Evolutionary conservation across 495 filamentous ascomycete genomes (phyloP).

Genomic region (Cladorrhinum samala): DNA sequence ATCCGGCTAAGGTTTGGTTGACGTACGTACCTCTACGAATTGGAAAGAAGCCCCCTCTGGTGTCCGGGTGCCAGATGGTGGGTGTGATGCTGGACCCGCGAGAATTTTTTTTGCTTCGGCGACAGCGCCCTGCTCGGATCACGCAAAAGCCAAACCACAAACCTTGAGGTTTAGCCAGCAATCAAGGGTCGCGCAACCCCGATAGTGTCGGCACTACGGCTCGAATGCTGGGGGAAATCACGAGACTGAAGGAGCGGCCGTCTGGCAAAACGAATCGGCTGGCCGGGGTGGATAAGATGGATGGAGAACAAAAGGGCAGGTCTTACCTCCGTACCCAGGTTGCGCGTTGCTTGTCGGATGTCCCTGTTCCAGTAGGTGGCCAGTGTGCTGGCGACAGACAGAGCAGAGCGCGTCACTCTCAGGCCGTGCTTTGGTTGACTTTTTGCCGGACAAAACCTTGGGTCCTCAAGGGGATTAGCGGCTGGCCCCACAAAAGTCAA

Average conservation of each 20-base stretch:
- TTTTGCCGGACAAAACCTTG: conserved; percentile 23
- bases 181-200: conserved; percentile 23
- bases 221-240: conserved; percentile 22
- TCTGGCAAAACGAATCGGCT: conserved; percentile 21
- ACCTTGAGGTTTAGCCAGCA: conserved; percentile 10
- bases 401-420: conserved; percentile 3
- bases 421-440: conserved; percentile 13
- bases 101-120: conserved; percentile 28
- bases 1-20: conserved; percentile 23
- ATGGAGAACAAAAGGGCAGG: conserved; percentile 29
- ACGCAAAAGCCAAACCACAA: conserved; percentile 1
- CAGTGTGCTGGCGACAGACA: conserved; percentile 15
- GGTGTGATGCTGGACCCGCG: conserved; percentile 16
- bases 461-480: conserved; percentile 17
- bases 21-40: conserved; percentile 17
- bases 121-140: no score
- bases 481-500: conserved; percentile 11
- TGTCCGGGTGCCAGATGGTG: neutral
- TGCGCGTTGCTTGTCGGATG: conserved; percentile 29
- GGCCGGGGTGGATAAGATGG: conserved; percentile 29
- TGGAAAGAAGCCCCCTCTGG: conserved; percentile 4
- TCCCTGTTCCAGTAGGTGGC: conserved; percentile 29
- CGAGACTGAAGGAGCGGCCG: conserved; percentile 22
- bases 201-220: conserved; percentile 16
- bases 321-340: conserved; percentile 36